Evolutionary conservation across 352 stramenopile genomes (phyloP).

Genomic region (Phytophthora megakarya): DNA sequence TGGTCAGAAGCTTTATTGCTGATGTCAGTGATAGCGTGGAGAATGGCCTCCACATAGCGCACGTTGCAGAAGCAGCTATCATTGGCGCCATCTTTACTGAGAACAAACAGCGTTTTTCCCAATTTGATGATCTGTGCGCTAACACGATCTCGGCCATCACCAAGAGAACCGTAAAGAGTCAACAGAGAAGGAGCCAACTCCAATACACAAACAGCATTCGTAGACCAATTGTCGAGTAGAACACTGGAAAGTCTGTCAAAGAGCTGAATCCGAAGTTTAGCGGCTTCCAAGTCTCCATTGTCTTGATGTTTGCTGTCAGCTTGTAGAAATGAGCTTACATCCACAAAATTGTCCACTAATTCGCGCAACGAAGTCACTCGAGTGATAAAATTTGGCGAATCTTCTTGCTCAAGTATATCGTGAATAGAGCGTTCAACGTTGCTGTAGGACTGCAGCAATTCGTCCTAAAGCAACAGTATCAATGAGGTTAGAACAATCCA

Average conservation of each 20-base stretch:
- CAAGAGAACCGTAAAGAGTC: conserved; percentile 34
- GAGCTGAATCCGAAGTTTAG: conserved; percentile 31
- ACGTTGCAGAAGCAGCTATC: conserved; percentile 70
- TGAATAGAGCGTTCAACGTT: conserved; percentile 35
- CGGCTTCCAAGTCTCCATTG: not conserved
- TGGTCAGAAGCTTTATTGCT: conserved; percentile 12
- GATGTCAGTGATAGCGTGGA: conserved; percentile 43
- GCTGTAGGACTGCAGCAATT: conserved; percentile 34
- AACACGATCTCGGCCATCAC: conserved; percentile 4
- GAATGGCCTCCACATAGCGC: conserved; percentile 61
- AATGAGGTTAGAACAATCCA: not conserved
- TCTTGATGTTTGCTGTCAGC: conserved; percentile 1
- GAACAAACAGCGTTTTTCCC: conserved; percentile 69
- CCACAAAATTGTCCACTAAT: conserved; percentile 29
- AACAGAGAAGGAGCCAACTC: conserved; percentile 48
- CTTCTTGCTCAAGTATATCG: conserved; percentile 15
- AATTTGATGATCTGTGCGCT: conserved; percentile 35
- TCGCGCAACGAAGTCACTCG: conserved; percentile 21
- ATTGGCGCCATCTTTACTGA: conserved; percentile 75
- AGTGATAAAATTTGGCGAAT: not conserved
- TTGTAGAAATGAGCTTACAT: conserved; percentile 43
- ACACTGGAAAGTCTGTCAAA: conserved; percentile 30
- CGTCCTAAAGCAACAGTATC: conserved; percentile 26
- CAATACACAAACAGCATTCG: conserved; percentile 39
- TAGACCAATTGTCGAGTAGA: conserved; percentile 41